These are phyloP conservation scores for Fraxinus sp. DNA, from an alignment of 305 asterid genomes.

Conservation along the genomic window DNA sequence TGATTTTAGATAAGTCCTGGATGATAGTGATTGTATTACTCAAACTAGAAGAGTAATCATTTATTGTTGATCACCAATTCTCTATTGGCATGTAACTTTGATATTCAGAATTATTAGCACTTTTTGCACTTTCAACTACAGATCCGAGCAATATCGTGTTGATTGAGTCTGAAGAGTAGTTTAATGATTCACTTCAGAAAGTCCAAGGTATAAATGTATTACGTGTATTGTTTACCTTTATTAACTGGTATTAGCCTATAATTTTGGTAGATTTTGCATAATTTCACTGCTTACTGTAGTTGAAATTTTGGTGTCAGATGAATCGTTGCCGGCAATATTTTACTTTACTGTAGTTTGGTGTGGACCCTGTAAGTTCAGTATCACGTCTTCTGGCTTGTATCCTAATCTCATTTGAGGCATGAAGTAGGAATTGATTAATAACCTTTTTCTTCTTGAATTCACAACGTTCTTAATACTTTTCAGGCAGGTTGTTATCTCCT, in stretches of 20 bases:
- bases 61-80: neutral
- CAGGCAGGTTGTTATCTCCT: slow-evolving; percentile 83
- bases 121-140: slow-evolving; percentile 30
- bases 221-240: neutral
- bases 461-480: slow-evolving; percentile 12
- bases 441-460: neutral
- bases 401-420: neutral
- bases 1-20: neutral
- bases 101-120: neutral
- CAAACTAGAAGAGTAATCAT: neutral
- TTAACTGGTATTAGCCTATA: neutral
- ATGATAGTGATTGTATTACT: neutral
- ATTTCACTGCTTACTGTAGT: slow-evolving; percentile 15
- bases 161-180: slow-evolving; percentile 79
- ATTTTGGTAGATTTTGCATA: slow-evolving; percentile 5
- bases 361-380: slow-evolving; percentile 77
- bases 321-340: slow-evolving; percentile 81
- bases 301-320: slow-evolving; percentile 53
- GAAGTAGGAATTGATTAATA: neutral
- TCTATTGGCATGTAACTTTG: neutral
- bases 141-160: slow-evolving; percentile 67
- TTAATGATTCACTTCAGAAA: slow-evolving; percentile 65
- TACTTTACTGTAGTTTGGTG: slow-evolving; percentile 98
- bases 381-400: neutral
- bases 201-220: slow-evolving; percentile 50